phyloP scores from a whole-genome alignment of 2,329 filamentous ascomycete species.

The Eurotiales sp. region DNA sequence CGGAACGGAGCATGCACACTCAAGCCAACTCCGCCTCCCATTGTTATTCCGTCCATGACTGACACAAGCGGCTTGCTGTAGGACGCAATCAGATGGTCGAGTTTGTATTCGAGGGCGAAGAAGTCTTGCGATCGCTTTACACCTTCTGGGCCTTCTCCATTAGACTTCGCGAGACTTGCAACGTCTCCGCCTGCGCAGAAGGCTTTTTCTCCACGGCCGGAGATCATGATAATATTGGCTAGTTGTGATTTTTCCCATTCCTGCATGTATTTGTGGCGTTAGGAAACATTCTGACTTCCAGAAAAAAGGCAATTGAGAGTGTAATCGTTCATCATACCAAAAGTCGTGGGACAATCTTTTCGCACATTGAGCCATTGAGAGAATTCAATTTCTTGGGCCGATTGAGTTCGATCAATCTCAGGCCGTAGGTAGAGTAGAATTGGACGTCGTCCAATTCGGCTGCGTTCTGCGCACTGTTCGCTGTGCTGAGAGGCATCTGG shows the following conservation, averaged over 20 bases:
- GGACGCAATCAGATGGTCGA: conserved; percentile 92
- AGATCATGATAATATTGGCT: conserved; percentile 88
- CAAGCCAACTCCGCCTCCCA: conserved; percentile 94
- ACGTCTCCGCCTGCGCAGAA: conserved; percentile 96
- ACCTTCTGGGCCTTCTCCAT: conserved; percentile 63
- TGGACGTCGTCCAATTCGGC: conserved; percentile 88
- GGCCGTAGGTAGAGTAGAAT: conserved; percentile 82
- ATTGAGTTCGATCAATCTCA: conserved; percentile 91
- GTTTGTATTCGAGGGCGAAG: conserved; percentile 92
- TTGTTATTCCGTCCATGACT: conserved; percentile 96
- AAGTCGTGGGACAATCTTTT: conserved; percentile 86
- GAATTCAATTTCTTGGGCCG: conserved; percentile 88
- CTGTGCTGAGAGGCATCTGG: conserved; percentile 41
- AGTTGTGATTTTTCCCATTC: conserved; percentile 96
- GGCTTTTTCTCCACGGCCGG: conserved; percentile 78
- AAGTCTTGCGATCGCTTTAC: conserved; percentile 75
- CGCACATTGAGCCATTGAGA: conserved; percentile 88
- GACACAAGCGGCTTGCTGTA: conserved; percentile 91
- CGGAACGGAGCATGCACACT: conserved; percentile 93
- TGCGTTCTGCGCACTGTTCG: conserved; percentile 31
- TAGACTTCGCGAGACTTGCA: conserved; percentile 68
- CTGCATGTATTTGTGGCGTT: conserved; percentile 26
- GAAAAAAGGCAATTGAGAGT: neutral
- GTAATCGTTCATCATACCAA: conserved; percentile 41
- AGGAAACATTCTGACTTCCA: neutral